Percentiles rank a stretch among this genome's conserved stretches.
Evolutionary conservation across 2,329 filamentous ascomycete genomes (phyloP).

Genomic region (Stachybotrys chartarum): DNA sequence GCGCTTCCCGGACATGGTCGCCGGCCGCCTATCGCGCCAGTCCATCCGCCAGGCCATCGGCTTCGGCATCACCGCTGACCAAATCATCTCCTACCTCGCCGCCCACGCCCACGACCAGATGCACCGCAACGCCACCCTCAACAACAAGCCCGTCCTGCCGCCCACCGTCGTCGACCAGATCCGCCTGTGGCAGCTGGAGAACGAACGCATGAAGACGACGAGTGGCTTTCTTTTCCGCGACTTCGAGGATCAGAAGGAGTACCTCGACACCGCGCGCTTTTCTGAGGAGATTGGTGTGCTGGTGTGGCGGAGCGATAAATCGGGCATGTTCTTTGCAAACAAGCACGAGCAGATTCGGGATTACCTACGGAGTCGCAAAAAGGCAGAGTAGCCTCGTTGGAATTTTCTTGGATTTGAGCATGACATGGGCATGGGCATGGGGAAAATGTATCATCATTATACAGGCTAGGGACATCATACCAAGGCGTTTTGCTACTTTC

Average conservation of each 20-base stretch:
- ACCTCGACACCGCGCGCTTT: constrained; percentile 64
- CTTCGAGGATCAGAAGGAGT: constrained; percentile 66
- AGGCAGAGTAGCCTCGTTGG: constrained; percentile 25
- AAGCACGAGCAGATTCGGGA: constrained; percentile 82
- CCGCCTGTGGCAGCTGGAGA: constrained; percentile 93
- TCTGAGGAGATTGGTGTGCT: constrained; percentile 87
- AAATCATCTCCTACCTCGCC: constrained; percentile 89
- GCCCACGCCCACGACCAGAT: constrained; percentile 94
- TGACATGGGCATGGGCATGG: neutral
- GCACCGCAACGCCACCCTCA: constrained; percentile 54
- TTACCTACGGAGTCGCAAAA: constrained; percentile 64
- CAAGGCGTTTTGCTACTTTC: neutral
- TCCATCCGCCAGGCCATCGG: constrained; percentile 83
- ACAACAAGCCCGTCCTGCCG: constrained; percentile 68
- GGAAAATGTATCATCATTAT: neutral
- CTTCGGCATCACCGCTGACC: constrained; percentile 87
- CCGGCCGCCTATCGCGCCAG: constrained; percentile 80
- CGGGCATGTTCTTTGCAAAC: constrained; percentile 84
- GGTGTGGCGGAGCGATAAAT: constrained; percentile 75
- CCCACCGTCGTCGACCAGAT: constrained; percentile 98
- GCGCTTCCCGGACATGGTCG: constrained; percentile 90
- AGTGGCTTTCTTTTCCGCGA: constrained; percentile 85
- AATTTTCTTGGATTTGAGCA: neutral
- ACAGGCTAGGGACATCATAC: neutral
- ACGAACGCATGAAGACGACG: constrained; percentile 83